Evolutionary conservation across 208 protist genomes (phyloP).

Genomic region (Leishmania tropica): DNA sequence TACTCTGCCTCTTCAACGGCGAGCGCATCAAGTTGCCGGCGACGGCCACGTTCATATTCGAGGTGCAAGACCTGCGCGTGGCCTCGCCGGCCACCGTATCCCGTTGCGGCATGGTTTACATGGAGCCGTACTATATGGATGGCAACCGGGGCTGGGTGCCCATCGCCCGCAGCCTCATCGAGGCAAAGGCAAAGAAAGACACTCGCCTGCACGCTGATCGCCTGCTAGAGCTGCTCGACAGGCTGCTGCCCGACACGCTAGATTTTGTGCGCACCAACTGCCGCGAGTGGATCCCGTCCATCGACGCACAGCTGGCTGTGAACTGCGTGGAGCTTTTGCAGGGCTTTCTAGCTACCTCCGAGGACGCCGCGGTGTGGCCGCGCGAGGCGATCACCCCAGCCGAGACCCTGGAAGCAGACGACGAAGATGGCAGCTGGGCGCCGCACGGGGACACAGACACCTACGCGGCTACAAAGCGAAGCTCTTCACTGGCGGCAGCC

Average conservation of each 20-base stretch:
- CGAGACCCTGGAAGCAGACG: slow-evolving; percentile 34
- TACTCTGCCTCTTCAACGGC: slow-evolving; percentile 97
- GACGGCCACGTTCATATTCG: slow-evolving; percentile 97
- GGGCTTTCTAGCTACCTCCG: slow-evolving; percentile 60
- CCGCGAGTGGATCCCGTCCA: slow-evolving; percentile 88
- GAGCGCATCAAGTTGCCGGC: slow-evolving; percentile 96
- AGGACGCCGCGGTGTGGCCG: slow-evolving; percentile 61
- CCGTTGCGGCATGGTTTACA: slow-evolving; percentile 98
- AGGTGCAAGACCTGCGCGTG: slow-evolving; percentile 97
- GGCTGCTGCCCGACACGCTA: slow-evolving; percentile 79
- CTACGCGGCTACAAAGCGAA: slow-evolving; percentile 14
- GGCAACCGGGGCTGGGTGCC: slow-evolving; percentile 88
- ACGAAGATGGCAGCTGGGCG: slow-evolving; percentile 25
- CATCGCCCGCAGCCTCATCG: slow-evolving; percentile 71
- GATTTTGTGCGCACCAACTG: slow-evolving; percentile 89
- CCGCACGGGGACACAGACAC: slow-evolving; percentile 7
- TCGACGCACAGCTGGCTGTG: slow-evolving; percentile 90
- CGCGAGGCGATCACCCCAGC: slow-evolving; percentile 39
- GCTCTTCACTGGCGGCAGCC: slow-evolving; percentile 13
- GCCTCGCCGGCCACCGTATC: slow-evolving; percentile 99
- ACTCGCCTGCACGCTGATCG: slow-evolving; percentile 56
- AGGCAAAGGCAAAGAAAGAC: slow-evolving; percentile 49
- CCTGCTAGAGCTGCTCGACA: slow-evolving; percentile 75
- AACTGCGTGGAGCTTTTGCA: slow-evolving; percentile 93
- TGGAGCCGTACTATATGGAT: slow-evolving; percentile 94